These are phyloP conservation scores for Leptographium procerum DNA, from an alignment of 2,329 filamentous ascomycete genomes.

Conservation along the genomic window DNA sequence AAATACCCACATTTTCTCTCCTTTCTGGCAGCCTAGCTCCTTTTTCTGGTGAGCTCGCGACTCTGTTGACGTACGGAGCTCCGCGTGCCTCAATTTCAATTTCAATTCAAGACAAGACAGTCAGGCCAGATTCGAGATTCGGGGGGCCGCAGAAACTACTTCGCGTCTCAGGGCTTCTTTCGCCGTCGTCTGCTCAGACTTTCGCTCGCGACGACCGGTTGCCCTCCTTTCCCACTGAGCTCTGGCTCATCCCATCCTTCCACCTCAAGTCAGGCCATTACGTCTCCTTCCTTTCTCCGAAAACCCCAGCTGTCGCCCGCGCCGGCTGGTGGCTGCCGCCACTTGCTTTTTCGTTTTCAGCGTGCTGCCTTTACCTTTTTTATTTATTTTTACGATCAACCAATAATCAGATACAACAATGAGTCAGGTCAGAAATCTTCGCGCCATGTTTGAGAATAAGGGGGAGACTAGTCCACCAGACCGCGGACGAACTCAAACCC, in stretches of 20 bases:
- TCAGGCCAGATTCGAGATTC: not conserved
- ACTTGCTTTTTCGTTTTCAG: not conserved
- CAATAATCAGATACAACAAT: conserved; percentile 30
- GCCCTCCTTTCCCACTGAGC: not conserved
- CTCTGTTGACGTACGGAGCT: not conserved
- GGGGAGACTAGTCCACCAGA: conserved; percentile 54
- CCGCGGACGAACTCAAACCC: conserved; percentile 56
- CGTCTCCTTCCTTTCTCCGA: not conserved
- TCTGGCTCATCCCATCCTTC: not conserved
- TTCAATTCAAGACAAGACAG: not conserved
- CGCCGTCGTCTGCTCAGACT: too few relatives aligned
- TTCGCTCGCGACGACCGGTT: not conserved
- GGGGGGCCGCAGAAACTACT: not conserved
- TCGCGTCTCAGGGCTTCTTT: not conserved
- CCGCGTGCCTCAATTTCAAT: not conserved
- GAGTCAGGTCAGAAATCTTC: conserved; percentile 62
- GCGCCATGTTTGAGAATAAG: conserved; percentile 71
- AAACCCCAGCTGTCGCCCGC: not conserved
- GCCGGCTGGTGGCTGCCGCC: conserved; percentile 9
- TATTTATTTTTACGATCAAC: not conserved
- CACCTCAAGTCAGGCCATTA: not conserved
- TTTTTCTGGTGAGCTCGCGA: not conserved
- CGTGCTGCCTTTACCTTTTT: not conserved
- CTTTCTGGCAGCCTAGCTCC: not conserved
- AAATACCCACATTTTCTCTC: not conserved